Evolutionary conservation across 2,329 filamentous ascomycete genomes (phyloP).

Genomic region (Calonectria leucothoes): DNA sequence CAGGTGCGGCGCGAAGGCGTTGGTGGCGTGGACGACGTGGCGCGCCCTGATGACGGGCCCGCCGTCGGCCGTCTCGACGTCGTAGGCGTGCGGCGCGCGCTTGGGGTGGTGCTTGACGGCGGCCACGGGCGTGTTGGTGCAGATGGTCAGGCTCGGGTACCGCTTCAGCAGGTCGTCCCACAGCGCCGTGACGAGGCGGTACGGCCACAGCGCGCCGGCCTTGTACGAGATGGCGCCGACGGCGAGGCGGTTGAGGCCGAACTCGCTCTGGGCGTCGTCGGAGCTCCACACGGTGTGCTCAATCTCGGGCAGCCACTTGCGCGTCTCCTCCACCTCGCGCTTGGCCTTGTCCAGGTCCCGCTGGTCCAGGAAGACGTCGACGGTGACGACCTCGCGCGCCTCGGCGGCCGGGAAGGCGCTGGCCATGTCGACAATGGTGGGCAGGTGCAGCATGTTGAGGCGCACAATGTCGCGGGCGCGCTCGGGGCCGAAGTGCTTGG

Average conservation of each 20-base stretch:
- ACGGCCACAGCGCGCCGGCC: constrained; percentile 64
- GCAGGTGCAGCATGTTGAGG: constrained; percentile 58
- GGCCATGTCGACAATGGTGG: constrained; percentile 53
- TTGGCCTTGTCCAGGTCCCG: constrained; percentile 48
- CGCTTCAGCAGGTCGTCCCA: constrained; percentile 55
- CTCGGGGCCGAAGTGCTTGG: constrained; percentile 44
- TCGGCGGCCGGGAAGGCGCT: constrained; percentile 50
- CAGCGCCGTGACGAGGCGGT: constrained; percentile 58
- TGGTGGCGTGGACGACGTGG: constrained; percentile 69
- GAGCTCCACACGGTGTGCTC: constrained; percentile 48
- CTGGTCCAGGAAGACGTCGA: constrained; percentile 57
- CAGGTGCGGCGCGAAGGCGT: constrained; percentile 63
- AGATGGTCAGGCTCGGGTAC: constrained; percentile 51
- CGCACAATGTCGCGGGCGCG: constrained; percentile 53
- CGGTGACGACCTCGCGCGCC: constrained; percentile 57
- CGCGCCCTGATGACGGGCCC: constrained; percentile 50
- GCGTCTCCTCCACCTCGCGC: constrained; percentile 47
- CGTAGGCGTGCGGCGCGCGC: constrained; percentile 47
- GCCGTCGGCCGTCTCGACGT: constrained; percentile 58
- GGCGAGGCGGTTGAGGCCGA: constrained; percentile 49
- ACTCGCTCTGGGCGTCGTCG: constrained; percentile 49
- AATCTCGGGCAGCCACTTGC: constrained; percentile 53
- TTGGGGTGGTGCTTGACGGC: constrained; percentile 34
- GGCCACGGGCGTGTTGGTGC: constrained; percentile 51
- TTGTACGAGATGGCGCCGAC: constrained; percentile 57